Base-by-base conservation (phyloP, 1,139 yeast species). In the Blastobotrys aristatus region DNA sequence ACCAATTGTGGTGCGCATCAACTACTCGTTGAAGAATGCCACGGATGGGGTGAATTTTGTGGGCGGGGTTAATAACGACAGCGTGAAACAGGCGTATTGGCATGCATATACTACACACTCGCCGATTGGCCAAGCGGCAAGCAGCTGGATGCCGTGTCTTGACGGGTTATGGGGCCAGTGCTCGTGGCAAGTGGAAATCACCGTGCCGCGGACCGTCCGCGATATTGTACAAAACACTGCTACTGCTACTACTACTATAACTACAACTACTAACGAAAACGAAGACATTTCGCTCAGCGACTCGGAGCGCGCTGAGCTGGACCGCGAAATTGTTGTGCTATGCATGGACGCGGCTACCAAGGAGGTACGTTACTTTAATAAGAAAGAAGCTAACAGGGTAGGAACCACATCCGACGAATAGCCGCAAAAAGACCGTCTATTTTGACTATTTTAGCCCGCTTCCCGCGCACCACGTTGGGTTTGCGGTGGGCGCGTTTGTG, bases 71-170 rank as follows among this genome's bases (percentile, higher is more conserved):
- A 52, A 50, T 14, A 56, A 69, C 62, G 44, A 65, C 34, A 57
- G 55, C 26, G 45, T 69, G 6, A 66, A 68, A 24, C 68, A 69
- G 43, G 64, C 68, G 13, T 65, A 69, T 37, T 89, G 97, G 95
- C 95, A 86, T 60, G 95, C 87, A 1, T 89, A 84, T 64, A 90
- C 98, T 0, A 74, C 79, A 1, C 90, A 92, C 60, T 74, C 87
- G 2, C 90, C 88, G 24, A 69, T 80, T 42, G 89, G 89, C 18
- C 75, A 85, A 7, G 80, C 95, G 13, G 86, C 97, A 0, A 86
- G 96, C 1, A 83, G 89, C 18, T 94, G 99, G 98, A 85, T 92
- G 41, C 99, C 99, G 0, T 94, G 98, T 62, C 75, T 92, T 4
- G 97, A 94, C 57, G 87, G 85, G 42, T 65, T 89, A 32, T 84